Evolutionary conservation across 139 green algal genomes (phyloP), one percentile per base, ranked within the genome.

Genomic region (Protoeuglena noctilucae): DNA sequence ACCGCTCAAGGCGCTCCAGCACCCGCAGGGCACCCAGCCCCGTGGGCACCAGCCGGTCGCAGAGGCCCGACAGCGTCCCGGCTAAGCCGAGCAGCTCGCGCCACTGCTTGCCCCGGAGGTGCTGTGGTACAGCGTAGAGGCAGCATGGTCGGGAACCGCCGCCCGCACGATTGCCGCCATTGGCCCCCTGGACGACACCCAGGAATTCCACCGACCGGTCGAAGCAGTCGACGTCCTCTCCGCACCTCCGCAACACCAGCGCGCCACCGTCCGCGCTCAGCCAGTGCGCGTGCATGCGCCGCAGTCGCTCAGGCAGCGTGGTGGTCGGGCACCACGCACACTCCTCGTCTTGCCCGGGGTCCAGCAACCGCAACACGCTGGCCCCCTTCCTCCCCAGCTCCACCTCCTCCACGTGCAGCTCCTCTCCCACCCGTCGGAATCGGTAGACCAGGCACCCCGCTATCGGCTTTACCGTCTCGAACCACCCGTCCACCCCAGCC

Each of bases 251-350:
- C 39, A 65, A n/a, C n/a, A n/a, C n/a, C n/a, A n/a, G n/a, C n/a
- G n/a, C n/a, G n/a, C n/a, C n/a, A n/a, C n/a, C n/a, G n/a, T n/a
- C n/a, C 65, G 65, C 69, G 61, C 28, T 34, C 1, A 75, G 60
- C 71, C 71, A 79, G 58, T 79, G 71, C 51, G 54, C 67, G 61
- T 75, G 48, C 46, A 79, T 39, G 51, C 66, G 17, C 14, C 55
- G n/a, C 40, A 79, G 55, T 3, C 71, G 48, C 1, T 39, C 21
- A 3, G 67, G 71, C 54, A 79, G 64, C 54, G 60, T 12, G 0
- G 1, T 4, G n/a, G 67, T 61, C 71, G n/a, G n/a, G n/a, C 71
- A 79, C 26, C 27, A 5, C 0, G 49, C 49, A 19, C 66, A 73
- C 3, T 3, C 1, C 3, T 12, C 3, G 28, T 68, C 65, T 0